These are phyloP conservation scores for Cordia subcordata DNA, from an alignment of 257 asterid genomes.

Conservation along the genomic window DNA sequence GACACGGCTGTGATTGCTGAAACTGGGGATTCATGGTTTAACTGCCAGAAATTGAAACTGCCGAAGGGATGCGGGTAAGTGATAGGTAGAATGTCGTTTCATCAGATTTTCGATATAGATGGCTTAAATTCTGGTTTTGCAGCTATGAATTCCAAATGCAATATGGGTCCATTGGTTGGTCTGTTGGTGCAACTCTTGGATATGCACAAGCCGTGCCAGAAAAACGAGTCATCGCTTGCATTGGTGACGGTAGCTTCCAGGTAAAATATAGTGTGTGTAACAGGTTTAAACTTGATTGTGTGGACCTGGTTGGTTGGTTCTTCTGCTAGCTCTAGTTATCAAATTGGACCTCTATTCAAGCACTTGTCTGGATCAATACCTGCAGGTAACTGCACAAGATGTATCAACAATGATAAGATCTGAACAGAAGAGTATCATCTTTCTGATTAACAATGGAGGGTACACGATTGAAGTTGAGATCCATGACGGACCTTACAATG, in stretches of 20 bases:
- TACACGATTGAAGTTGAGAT: slow-evolving; percentile 83
- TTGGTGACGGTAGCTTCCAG: slow-evolving; percentile 94
- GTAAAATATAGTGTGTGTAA: slow-evolving; percentile 23
- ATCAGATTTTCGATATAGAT: neutral
- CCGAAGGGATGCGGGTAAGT: slow-evolving; percentile 70
- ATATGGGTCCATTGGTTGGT: slow-evolving; percentile 91
- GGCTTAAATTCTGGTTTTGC: slow-evolving; percentile 4
- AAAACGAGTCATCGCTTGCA: slow-evolving; percentile 69
- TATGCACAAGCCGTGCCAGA: slow-evolving; percentile 69
- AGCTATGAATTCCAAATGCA: slow-evolving; percentile 86
- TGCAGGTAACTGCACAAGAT: slow-evolving; percentile 72
- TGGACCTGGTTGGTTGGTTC: too few relatives aligned
- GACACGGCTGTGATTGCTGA: slow-evolving; percentile 75
- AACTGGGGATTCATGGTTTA: slow-evolving; percentile 89
- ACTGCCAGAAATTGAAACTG: slow-evolving; percentile 68
- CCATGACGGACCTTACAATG: slow-evolving; percentile 83
- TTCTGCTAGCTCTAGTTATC: neutral
- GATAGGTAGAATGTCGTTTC: neutral
- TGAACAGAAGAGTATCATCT: slow-evolving; percentile 62
- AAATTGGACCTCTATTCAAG: neutral
- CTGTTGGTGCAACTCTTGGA: slow-evolving; percentile 87
- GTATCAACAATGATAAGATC: slow-evolving; percentile 62
- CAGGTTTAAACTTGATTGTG: too few relatives aligned
- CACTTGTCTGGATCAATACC: neutral
- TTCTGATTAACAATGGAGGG: slow-evolving; percentile 78